Evolutionary conservation across 2,329 filamentous ascomycete species (phyloP).

Genomic region (Penicillium sp.): DNA sequence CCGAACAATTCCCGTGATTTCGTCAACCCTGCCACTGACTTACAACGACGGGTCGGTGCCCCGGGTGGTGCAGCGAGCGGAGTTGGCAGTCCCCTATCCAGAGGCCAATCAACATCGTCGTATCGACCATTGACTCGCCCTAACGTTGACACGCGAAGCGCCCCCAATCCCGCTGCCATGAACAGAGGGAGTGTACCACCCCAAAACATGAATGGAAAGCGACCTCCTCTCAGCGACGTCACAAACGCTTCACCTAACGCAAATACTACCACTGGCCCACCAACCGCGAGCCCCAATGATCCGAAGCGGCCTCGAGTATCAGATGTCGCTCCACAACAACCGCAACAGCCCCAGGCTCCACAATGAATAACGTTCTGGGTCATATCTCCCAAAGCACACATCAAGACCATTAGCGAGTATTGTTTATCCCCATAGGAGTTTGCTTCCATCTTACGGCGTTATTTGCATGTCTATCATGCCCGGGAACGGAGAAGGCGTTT

Average conservation of each 20-base stretch:
- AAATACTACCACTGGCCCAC: conserved; percentile 26
- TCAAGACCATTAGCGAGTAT: conserved; percentile 1
- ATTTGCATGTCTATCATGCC: not conserved
- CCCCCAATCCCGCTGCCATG: conserved; percentile 19
- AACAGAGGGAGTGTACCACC: conserved; percentile 31
- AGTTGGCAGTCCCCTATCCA: conserved; percentile 37
- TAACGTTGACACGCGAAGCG: conserved; percentile 35
- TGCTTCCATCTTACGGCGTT: not conserved
- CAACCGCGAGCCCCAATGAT: conserved; percentile 31
- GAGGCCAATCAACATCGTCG: conserved; percentile 42
- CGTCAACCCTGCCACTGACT: conserved; percentile 41
- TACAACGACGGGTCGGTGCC: conserved; percentile 41
- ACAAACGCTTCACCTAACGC: conserved; percentile 42
- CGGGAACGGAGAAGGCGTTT: not conserved
- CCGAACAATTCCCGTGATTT: conserved; percentile 37
- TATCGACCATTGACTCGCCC: conserved; percentile 52
- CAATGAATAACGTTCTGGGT: not conserved
- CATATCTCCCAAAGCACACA: not conserved
- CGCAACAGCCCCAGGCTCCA: not conserved
- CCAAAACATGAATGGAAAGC: conserved; percentile 44
- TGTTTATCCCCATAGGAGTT: not conserved
- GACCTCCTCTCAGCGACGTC: conserved; percentile 50
- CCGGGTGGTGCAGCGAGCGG: conserved; percentile 28
- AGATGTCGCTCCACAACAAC: conserved; percentile 17
- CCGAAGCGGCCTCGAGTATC: conserved; percentile 38